Conservation (phyloP, 2,329 filamentous ascomycete genomes). For the Aureobasidium musti region DNA sequence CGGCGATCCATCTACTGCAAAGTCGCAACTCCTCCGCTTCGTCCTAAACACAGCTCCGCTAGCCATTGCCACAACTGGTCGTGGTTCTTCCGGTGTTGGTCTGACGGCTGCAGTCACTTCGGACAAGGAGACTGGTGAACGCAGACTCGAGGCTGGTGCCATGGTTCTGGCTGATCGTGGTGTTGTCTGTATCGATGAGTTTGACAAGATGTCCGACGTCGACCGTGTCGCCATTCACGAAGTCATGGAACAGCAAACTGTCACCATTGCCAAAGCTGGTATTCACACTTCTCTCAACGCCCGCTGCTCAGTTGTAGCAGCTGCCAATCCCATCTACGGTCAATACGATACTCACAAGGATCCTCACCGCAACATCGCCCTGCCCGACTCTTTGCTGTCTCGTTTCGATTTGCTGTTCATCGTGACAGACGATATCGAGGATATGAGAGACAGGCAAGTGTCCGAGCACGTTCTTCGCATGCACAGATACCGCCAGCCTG, state of each 20-base stretch:
- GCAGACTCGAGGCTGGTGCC: constrained; percentile 91
- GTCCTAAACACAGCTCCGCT: constrained; percentile 95
- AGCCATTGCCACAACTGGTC: constrained; percentile 94
- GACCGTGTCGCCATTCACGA: constrained; percentile 98
- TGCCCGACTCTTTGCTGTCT: constrained; percentile 92
- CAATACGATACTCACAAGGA: constrained; percentile 99
- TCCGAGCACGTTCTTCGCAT: constrained; percentile 97
- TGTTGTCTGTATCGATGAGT: constrained; percentile 98
- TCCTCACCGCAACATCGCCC: constrained; percentile 95
- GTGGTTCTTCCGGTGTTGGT: constrained; percentile 94
- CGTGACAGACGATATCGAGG: constrained; percentile 97
- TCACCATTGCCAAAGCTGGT: constrained; percentile 97
- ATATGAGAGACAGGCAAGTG: constrained; percentile 83
- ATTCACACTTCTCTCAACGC: constrained; percentile 98
- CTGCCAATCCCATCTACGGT: constrained; percentile 95
- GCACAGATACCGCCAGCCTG: constrained; percentile 91
- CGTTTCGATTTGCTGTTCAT: constrained; percentile 99
- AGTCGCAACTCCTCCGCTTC: constrained; percentile 96
- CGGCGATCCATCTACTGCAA: constrained; percentile 95
- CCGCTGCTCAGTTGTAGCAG: constrained; percentile 92
- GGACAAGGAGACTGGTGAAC: constrained; percentile 96
- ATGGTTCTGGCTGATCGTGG: constrained; percentile 98
- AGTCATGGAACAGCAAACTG: constrained; percentile 99
- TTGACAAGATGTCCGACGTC: constrained; percentile 99
- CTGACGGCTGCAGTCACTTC: constrained; percentile 93